A percentile compares a stretch with the other conserved stretches of the same genome.
Evolutionary conservation across 2,329 filamentous ascomycete genomes (phyloP).

Genomic region (Aschersonia sp.): DNA sequence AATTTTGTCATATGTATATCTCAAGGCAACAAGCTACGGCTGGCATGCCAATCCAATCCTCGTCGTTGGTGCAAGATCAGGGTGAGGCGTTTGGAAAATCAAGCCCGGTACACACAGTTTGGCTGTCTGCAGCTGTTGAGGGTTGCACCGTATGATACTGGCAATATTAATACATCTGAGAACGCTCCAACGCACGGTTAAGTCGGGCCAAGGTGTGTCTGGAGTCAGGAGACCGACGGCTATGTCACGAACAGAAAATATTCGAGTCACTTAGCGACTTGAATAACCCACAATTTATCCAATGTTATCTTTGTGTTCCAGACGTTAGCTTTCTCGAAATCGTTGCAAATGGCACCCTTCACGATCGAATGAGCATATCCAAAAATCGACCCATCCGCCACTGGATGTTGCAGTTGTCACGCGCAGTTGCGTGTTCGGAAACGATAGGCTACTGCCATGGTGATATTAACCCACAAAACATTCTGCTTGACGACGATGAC

Average conservation of each 20-base stretch:
- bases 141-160: too few species aligned
- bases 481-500: slow-evolving; percentile 7
- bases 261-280: slow-evolving; percentile 5
- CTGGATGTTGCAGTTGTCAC: slow-evolving; percentile 7
- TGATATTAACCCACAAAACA: slow-evolving; percentile 8
- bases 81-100: too few species aligned
- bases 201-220: slow-evolving; percentile 8
- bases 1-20: too few species aligned
- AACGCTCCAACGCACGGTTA: too few species aligned
- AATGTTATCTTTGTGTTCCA: slow-evolving; percentile 3
- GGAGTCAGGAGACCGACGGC: slow-evolving; percentile 5
- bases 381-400: slow-evolving; percentile 2
- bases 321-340: slow-evolving; percentile 8
- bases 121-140: too few species aligned
- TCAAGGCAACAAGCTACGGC: too few species aligned
- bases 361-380: slow-evolving; percentile 3
- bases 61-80: too few species aligned
- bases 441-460: slow-evolving; percentile 7
- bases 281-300: slow-evolving; percentile 4
- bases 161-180: too few species aligned
- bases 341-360: slow-evolving; percentile 5
- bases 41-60: too few species aligned
- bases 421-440: slow-evolving; percentile 6
- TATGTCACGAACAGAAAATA: slow-evolving; percentile 6
- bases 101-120: too few species aligned